These are phyloP conservation scores for Brettanomyces naardenensis DNA, from an alignment of 805 yeast species.

Conservation along the genomic window DNA sequence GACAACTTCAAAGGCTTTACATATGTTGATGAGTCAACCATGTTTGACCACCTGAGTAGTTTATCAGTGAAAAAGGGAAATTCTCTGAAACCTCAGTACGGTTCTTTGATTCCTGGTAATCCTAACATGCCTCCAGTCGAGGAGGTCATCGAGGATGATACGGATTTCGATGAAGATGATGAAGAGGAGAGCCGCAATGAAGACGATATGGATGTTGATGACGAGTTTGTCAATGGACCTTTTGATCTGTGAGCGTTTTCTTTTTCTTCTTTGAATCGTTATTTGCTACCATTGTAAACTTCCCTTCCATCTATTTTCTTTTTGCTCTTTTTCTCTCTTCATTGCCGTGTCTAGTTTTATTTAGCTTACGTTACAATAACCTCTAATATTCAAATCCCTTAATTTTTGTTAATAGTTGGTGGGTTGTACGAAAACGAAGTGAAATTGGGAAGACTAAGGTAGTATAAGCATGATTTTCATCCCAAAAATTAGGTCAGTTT, in stretches of 20 bases:
- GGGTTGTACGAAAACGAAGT: no score
- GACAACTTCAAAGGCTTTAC: constrained; percentile 97
- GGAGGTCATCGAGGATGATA: constrained; percentile 72
- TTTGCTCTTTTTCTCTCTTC: background rate
- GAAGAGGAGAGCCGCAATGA: constrained; percentile 29
- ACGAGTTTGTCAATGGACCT: constrained; percentile 82
- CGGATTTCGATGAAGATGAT: constrained; percentile 32
- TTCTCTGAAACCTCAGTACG: constrained; percentile 36
- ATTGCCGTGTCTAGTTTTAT: background rate
- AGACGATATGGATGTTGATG: constrained; percentile 50
- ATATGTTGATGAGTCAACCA: constrained; percentile 86
- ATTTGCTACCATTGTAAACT: no score
- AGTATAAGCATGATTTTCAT: no score
- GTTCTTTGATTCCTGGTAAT: constrained; percentile 72
- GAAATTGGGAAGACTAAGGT: no score
- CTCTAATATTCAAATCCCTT: no score
- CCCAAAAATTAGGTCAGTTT: no score
- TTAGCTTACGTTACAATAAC: background rate
- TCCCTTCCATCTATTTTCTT: background rate
- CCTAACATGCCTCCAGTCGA: constrained; percentile 78
- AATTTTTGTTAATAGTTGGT: no score
- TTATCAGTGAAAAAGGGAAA: constrained; percentile 29
- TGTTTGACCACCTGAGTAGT: constrained; percentile 68
- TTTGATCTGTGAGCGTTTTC: constrained; percentile 68
- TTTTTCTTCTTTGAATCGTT: no score